These are phyloP conservation scores for Lactarius trivialis DNA, from an alignment of 768 basidiomycete genomes.

Conservation along the genomic window DNA sequence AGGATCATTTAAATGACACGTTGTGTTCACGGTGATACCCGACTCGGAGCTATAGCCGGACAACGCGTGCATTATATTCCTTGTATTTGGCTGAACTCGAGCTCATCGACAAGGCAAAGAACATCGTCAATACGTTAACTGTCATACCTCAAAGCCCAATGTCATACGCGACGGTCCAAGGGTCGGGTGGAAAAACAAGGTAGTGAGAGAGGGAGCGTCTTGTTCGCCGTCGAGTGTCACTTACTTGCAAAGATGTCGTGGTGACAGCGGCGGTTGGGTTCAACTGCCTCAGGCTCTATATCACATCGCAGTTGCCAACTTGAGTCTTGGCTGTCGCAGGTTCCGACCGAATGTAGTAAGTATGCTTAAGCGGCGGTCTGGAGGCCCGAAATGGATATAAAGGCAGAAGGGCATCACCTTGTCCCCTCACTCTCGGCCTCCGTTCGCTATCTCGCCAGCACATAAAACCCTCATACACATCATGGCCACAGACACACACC, in stretches of 20 bases:
- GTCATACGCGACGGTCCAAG: not conserved
- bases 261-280: not conserved
- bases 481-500: not conserved
- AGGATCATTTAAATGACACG: too few species aligned
- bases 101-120: not conserved
- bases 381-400: constrained; percentile 7
- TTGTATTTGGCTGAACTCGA: not conserved
- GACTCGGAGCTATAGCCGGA: not conserved
- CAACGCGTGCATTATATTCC: not conserved
- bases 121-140: not conserved
- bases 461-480: constrained; percentile 1
- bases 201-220: too few species aligned
- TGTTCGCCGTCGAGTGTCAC: not conserved
- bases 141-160: not conserved
- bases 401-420: constrained; percentile 15
- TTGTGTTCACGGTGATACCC: not conserved
- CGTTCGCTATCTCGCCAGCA: not conserved
- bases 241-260: not conserved
- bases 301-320: not conserved
- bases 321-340: too few species aligned
- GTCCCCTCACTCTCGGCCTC: not conserved
- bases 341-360: not conserved
- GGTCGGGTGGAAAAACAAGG: not conserved
- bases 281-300: not conserved
- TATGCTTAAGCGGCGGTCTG: not conserved